Base-by-base conservation (phyloP, 2,329 filamentous ascomycete species). In the Calonectria pseudoreteaudii region DNA sequence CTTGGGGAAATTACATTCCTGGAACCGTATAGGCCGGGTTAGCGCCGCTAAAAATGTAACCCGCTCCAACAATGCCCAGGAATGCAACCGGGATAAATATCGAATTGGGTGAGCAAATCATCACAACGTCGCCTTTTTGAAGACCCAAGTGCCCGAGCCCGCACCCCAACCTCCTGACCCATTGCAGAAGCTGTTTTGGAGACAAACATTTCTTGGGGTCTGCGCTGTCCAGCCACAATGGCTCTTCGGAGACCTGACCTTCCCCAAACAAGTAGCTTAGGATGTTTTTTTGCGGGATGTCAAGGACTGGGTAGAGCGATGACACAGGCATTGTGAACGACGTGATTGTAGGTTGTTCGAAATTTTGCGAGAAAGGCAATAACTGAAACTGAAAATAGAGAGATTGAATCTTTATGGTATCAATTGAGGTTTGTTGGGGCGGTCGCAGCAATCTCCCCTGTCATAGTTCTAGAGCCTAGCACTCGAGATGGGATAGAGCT, bases 21-120 rank as follows among this genome's bases (percentile, higher is more conserved):
- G 84, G 82, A 18, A 86, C 81, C 1, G 88, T 90, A 75, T 89
- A 90, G 13, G 84, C 83, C 18, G 89, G 88, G 77, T 90, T 91
- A 6, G 86, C 88, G 26, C 88, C 89, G 66, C 86, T 90, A 81
- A 91, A 91, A 28, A 88, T 85, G 72, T 85, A 87, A 4, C 89
- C 88, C 28, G 86, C 85, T 0, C 89, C 90, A 1, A 90, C 86
- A 49, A 89, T 86, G 3, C 88, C 89, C 7, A 91, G 82, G 77
- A 90, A 91, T 18, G 87, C 87, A 5, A 88, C 87, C 0, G 89
- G 89, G 1, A 91, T 86, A 75, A 88, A 90, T 49, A 91, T 87
- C 74, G 90, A 88, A 77, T 91, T 91, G 2, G 87, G 86, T 0
- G 87, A 88, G 77, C 87, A 89, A 53, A 90, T 85, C 85, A 91